Conservation (phyloP, 164 flowering plant genomes). For the Taxillus chinensis region DNA sequence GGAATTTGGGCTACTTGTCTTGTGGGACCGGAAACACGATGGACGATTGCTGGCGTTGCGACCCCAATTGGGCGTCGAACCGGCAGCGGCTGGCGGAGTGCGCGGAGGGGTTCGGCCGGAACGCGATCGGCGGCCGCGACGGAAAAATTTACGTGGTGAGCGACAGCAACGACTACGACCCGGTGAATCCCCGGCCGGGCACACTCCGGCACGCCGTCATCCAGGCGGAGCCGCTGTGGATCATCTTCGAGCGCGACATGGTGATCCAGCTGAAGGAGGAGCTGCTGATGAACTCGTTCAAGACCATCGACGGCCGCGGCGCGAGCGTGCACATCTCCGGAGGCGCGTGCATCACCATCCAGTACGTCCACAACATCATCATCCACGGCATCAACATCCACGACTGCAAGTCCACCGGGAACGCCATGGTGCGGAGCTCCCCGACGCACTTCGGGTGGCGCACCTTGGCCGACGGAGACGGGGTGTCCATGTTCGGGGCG, state of each 20-base stretch:
- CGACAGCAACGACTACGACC: constrained; percentile 7
- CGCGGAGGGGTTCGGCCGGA: constrained; percentile 13
- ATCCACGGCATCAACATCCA: constrained; percentile 15
- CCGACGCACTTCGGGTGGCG: constrained; percentile 13
- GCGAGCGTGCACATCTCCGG: constrained; percentile 14
- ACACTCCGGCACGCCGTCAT: constrained; percentile 17
- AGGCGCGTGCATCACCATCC: constrained; percentile 13
- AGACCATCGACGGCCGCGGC: constrained; percentile 18
- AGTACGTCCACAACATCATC: constrained; percentile 11
- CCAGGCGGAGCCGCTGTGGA: constrained; percentile 16
- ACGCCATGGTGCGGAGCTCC: constrained; percentile 9
- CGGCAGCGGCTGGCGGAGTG: constrained; percentile 13
- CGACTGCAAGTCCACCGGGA: constrained; percentile 4
- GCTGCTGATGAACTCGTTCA: constrained; percentile 9
- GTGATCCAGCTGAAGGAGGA: constrained; percentile 11
- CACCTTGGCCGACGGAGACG: constrained; percentile 12
- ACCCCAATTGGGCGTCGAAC: constrained; percentile 11
- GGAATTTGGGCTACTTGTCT: constrained; percentile 12
- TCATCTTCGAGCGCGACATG: constrained; percentile 13
- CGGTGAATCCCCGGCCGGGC: constrained; percentile 10
- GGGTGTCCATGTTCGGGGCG: constrained; percentile 13
- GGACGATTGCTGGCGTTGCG: constrained; percentile 16
- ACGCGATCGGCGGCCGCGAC: constrained; percentile 11
- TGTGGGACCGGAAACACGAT: constrained; percentile 15
- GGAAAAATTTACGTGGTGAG: constrained; percentile 13